Conservation (phyloP, 2,329 filamentous ascomycete genomes). For the Nakataea oryzae region DNA sequence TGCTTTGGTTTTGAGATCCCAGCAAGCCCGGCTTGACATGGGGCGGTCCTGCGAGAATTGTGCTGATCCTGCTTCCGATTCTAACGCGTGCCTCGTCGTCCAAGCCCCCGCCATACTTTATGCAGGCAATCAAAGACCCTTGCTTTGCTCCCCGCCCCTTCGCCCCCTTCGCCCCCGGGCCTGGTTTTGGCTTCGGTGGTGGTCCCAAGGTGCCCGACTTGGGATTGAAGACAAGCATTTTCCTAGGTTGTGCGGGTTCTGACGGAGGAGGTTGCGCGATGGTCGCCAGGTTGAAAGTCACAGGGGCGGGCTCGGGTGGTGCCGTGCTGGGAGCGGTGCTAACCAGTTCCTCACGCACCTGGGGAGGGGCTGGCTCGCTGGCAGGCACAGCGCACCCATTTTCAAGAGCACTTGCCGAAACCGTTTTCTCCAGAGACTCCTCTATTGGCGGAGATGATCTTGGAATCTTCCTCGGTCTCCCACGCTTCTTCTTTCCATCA, state of each 20-base stretch:
- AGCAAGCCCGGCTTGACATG: neutral
- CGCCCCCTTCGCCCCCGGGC: neutral
- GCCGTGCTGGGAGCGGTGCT: neutral
- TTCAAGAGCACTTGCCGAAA: neutral
- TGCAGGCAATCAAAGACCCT: neutral
- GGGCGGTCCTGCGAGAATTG: neutral
- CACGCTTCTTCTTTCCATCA: slow-evolving; percentile 10
- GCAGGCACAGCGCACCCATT: neutral
- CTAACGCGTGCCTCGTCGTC: slow-evolving; percentile 4
- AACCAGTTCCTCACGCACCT: neutral
- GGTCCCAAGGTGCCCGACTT: slow-evolving; percentile 53
- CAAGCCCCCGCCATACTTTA: slow-evolving; percentile 4
- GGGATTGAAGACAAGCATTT: slow-evolving; percentile 45
- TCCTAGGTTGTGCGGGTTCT: slow-evolving; percentile 22
- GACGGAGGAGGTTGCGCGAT: neutral
- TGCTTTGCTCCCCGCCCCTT: neutral
- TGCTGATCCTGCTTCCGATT: slow-evolving; percentile 6
- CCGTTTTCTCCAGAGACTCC: neutral
- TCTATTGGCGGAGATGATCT: slow-evolving; percentile 4
- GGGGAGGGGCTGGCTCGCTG: too few relatives aligned
- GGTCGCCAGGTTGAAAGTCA: neutral
- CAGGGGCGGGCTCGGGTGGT: neutral
- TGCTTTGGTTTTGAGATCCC: neutral
- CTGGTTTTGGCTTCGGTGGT: slow-evolving; percentile 33
- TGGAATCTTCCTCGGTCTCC: slow-evolving; percentile 16